These are phyloP conservation scores for Fusarium hainanense DNA, from an alignment of 2,329 filamentous ascomycete species.

Conservation along the genomic window DNA sequence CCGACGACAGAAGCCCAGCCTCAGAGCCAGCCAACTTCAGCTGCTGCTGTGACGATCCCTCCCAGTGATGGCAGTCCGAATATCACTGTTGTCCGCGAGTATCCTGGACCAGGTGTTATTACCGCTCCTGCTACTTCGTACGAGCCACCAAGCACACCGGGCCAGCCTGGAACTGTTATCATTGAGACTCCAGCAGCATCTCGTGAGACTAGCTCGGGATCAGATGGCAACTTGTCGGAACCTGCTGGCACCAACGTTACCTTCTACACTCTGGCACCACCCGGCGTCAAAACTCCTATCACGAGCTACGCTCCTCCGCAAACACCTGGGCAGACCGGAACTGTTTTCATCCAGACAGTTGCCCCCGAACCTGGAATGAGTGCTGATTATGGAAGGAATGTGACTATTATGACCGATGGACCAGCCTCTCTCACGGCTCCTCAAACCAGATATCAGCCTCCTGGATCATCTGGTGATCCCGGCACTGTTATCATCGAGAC, in stretches of 20 bases:
- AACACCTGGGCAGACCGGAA: conserved; percentile 20
- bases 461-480: not conserved
- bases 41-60: conserved; percentile 17
- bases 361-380: conserved; percentile 4
- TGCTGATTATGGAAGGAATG: conserved; percentile 2
- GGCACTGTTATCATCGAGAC: not conserved
- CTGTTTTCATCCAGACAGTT: conserved; percentile 26
- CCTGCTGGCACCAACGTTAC: conserved; percentile 18
- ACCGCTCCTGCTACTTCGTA: conserved; percentile 27
- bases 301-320: conserved; percentile 27
- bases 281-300: conserved; percentile 4
- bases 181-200: conserved; percentile 26
- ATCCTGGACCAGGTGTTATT: conserved; percentile 24
- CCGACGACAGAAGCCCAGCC: not conserved
- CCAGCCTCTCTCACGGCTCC: conserved; percentile 12
- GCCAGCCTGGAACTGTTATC: conserved; percentile 25
- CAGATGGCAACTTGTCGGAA: not conserved
- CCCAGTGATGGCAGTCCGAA: conserved; percentile 25
- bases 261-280: conserved; percentile 21
- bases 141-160: conserved; percentile 16
- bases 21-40: conserved; percentile 6
- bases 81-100: conserved; percentile 23
- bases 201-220: not conserved
- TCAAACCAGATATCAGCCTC: conserved; percentile 25
- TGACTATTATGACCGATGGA: conserved; percentile 21